These are phyloP conservation scores for Effrenium voratum DNA, from an alignment of 73 alveolate genomes.

Conservation along the genomic window DNA sequence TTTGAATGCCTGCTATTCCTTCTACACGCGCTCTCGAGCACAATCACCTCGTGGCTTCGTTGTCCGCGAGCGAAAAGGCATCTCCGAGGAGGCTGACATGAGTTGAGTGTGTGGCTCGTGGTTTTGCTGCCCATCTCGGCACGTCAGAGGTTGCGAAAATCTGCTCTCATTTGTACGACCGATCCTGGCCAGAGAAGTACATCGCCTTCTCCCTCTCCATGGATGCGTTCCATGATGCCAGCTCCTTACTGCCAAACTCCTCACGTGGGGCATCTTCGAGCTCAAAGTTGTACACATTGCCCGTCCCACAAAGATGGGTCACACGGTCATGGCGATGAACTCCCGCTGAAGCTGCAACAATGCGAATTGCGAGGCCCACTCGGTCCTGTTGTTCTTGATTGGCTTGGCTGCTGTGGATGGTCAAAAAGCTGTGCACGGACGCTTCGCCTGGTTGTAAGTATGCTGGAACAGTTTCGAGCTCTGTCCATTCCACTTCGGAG, in stretches of 20 bases:
- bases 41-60: too few relatives aligned
- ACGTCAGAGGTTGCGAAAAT: too few relatives aligned
- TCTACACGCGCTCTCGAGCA: too few relatives aligned
- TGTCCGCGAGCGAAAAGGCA: too few relatives aligned
- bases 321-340: conserved; percentile 17
- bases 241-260: conserved; percentile 12
- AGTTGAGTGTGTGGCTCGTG: too few relatives aligned
- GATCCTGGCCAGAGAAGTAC: neutral
- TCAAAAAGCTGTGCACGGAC: conserved; percentile 45
- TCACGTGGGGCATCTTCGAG: conserved; percentile 12
- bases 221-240: conserved; percentile 18
- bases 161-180: too few relatives aligned
- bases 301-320: conserved; percentile 43
- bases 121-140: too few relatives aligned
- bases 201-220: conserved; percentile 59
- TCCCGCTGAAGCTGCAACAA: conserved; percentile 57
- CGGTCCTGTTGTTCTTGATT: conserved; percentile 11
- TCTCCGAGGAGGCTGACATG: too few relatives aligned
- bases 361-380: conserved; percentile 60
- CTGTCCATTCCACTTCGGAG: neutral
- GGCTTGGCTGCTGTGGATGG: conserved; percentile 39
- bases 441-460: conserved; percentile 55
- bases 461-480: neutral
- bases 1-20: too few relatives aligned
- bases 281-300: neutral